phyloP scores from a whole-genome alignment of 768 basidiomycete species.

The Boletus sensibilis region DNA sequence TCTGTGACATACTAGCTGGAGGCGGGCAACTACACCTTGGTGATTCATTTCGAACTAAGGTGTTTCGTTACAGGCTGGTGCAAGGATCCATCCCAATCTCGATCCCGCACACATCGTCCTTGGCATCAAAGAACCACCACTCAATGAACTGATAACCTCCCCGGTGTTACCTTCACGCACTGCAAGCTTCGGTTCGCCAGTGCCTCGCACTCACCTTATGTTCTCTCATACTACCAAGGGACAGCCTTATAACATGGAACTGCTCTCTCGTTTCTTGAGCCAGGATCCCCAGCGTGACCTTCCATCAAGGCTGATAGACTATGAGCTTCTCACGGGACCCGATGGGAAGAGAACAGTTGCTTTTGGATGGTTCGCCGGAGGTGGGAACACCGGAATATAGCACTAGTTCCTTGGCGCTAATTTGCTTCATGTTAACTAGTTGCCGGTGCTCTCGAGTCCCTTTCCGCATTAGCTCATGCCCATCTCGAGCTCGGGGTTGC shows the following conservation, averaged over 20 bases:
- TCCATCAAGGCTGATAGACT: slow-evolving; percentile 70
- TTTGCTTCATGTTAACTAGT: slow-evolving; percentile 41
- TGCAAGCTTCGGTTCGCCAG: slow-evolving; percentile 16
- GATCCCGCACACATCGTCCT: slow-evolving; percentile 69
- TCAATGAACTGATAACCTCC: slow-evolving; percentile 55
- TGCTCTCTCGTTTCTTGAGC: slow-evolving; percentile 64
- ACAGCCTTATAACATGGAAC: slow-evolving; percentile 79
- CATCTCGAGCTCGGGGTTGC: slow-evolving; percentile 78
- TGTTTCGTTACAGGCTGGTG: slow-evolving; percentile 63
- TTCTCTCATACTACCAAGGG: slow-evolving; percentile 93
- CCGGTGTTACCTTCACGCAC: slow-evolving; percentile 34
- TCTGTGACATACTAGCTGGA: slow-evolving; percentile 27
- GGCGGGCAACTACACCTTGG: neutral
- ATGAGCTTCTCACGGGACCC: slow-evolving; percentile 69
- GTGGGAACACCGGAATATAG: slow-evolving; percentile 38
- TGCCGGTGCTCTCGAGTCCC: slow-evolving; percentile 80
- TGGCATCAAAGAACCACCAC: slow-evolving; percentile 87
- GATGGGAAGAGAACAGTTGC: slow-evolving; percentile 78
- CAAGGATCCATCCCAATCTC: slow-evolving; percentile 56
- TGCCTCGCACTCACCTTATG: slow-evolving; percentile 76
- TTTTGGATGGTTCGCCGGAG: slow-evolving; percentile 92
- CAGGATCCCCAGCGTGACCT: slow-evolving; percentile 18
- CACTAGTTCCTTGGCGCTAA: neutral
- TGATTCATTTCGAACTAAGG: neutral
- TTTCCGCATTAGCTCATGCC: slow-evolving; percentile 73